phyloP scores from a whole-genome alignment of 1,139 yeast species.

The Suhomyces taliae region DNA sequence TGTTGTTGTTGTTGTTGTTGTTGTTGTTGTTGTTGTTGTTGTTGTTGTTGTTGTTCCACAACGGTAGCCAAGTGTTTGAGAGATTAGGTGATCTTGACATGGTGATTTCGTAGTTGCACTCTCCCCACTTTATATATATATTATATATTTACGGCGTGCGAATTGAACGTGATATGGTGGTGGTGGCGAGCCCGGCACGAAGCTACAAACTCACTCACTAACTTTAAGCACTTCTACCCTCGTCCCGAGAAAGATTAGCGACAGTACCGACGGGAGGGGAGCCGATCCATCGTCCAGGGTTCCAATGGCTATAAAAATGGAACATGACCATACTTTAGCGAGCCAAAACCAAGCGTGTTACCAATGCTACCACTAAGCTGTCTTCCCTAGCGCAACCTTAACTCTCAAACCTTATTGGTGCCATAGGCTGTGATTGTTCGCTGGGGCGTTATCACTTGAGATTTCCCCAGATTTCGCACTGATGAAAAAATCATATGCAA shows the following conservation, averaged over 20 bases:
- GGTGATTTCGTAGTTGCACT: not conserved
- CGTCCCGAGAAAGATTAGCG: too few relatives aligned
- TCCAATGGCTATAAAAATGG: too few relatives aligned
- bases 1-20: too few relatives aligned
- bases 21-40: not conserved
- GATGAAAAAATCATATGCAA: not conserved
- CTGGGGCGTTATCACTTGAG: not conserved
- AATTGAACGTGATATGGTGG: not conserved
- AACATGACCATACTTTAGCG: too few relatives aligned
- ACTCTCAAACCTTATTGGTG: not conserved
- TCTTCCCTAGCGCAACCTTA: too few relatives aligned
- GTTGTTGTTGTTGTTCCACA: slow-evolving; percentile 5
- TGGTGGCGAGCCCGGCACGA: too few relatives aligned
- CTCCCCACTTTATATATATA: not conserved
- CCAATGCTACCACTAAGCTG: too few relatives aligned
- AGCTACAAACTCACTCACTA: too few relatives aligned
- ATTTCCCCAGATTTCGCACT: not conserved
- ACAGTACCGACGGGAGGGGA: too few relatives aligned
- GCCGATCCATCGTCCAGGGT: too few relatives aligned
- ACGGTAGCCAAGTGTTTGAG: slow-evolving; percentile 8
- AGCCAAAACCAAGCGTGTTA: too few relatives aligned
- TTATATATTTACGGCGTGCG: not conserved
- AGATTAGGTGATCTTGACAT: slow-evolving; percentile 9
- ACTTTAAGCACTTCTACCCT: too few relatives aligned
- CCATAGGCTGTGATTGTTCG: not conserved